These are phyloP conservation scores for Boletus speciosus DNA, from an alignment of 768 basidiomycete genomes.

Conservation along the genomic window DNA sequence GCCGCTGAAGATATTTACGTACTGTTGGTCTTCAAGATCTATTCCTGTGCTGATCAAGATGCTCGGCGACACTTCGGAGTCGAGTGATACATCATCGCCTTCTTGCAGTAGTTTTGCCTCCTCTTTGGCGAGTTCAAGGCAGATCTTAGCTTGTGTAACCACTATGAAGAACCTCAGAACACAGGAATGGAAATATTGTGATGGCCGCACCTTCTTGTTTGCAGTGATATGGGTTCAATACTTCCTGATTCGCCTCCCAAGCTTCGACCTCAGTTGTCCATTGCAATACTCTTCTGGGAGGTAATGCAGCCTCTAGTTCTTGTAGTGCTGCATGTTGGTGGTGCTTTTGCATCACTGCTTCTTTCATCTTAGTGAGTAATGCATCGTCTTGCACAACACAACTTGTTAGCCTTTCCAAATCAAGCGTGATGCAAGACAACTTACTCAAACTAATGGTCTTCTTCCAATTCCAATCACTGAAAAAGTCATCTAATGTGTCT, in stretches of 20 bases:
- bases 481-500: slow-evolving; percentile 34
- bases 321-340: no score
- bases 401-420: no score
- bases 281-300: no score
- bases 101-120: not conserved
- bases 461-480: slow-evolving; percentile 34
- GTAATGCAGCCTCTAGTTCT: no score
- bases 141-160: not conserved
- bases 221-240: not conserved
- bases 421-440: not conserved
- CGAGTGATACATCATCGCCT: not conserved
- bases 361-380: not conserved
- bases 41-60: not conserved
- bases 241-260: not conserved
- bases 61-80: not conserved
- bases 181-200: not conserved
- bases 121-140: not conserved
- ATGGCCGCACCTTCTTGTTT: not conserved
- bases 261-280: not conserved
- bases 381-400: not conserved
- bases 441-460: slow-evolving; percentile 14
- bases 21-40: not conserved
- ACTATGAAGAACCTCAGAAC: not conserved
- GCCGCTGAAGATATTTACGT: not conserved
- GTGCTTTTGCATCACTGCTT: not conserved